phyloP scores from a whole-genome alignment of 164 flowering plant species.

The Euptelea pleiosperma region DNA sequence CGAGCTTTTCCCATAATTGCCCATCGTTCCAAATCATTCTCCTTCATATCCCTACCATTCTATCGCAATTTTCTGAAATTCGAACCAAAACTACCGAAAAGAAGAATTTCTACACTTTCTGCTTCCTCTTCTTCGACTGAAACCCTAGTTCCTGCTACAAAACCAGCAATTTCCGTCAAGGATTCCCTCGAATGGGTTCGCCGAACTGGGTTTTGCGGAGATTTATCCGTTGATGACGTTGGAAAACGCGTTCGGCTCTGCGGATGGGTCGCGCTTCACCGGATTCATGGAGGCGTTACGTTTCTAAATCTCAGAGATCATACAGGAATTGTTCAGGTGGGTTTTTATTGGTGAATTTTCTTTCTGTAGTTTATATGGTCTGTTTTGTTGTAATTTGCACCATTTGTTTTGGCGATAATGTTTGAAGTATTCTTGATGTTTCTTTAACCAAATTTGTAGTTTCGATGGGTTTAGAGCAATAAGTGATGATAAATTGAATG shows the following conservation, averaged over 20 bases:
- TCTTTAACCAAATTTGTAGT: not conserved
- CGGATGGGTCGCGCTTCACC: constrained; percentile 96
- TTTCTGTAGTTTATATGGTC: too few relatives aligned
- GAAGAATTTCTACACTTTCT: constrained; percentile 16
- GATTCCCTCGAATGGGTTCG: constrained; percentile 65
- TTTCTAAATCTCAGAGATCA: constrained; percentile 85
- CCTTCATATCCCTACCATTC: constrained; percentile 6
- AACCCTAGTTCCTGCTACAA: constrained; percentile 23
- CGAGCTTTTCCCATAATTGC: constrained; percentile 28
- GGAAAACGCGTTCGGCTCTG: constrained; percentile 78
- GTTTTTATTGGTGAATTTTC: too few relatives aligned
- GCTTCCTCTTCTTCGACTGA: constrained; percentile 28
- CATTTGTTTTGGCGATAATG: not conserved
- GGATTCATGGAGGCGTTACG: constrained; percentile 90
- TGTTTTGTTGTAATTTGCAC: not conserved
- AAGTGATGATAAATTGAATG: not conserved
- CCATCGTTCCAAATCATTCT: constrained; percentile 22
- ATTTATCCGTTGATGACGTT: constrained; percentile 52
- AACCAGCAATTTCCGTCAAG: constrained; percentile 10
- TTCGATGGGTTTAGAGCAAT: not conserved
- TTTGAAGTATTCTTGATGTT: not conserved
- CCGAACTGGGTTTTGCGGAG: constrained; percentile 63
- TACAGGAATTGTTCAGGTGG: constrained; percentile 81
- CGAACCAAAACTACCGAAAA: constrained; percentile 6
- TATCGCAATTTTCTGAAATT: too few relatives aligned